Evolutionary conservation across 495 filamentous ascomycete genomes (phyloP).

Genomic region (Xylaria cubensis): DNA sequence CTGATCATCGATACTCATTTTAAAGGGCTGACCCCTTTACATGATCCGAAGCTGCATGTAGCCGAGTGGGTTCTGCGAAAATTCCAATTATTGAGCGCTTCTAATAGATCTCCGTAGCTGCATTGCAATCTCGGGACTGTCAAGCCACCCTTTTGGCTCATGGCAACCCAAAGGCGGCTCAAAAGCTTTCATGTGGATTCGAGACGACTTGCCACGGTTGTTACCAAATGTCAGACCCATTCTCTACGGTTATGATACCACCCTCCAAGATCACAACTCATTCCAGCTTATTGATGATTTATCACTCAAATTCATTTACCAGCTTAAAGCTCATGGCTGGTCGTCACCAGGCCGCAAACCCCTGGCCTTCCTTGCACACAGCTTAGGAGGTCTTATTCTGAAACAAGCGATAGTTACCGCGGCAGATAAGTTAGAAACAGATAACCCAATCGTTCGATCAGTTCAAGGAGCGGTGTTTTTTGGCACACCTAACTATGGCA

Average conservation of each 20-base stretch:
- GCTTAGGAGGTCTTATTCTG: neutral
- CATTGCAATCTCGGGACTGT: conserved; percentile 34
- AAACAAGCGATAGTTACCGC: neutral
- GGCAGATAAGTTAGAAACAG: neutral
- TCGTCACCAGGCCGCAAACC: neutral
- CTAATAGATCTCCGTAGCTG: conserved; percentile 19
- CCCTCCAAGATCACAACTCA: conserved; percentile 20
- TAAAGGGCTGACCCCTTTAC: neutral
- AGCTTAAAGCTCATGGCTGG: conserved; percentile 17
- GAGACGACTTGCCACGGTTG: conserved; percentile 39
- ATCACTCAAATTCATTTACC: conserved; percentile 21
- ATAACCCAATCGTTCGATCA: conserved; percentile 24
- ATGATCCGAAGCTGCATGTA: neutral
- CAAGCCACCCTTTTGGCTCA: conserved; percentile 29
- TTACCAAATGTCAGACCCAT: conserved; percentile 35
- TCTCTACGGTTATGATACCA: conserved; percentile 42
- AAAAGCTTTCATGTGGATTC: conserved; percentile 43
- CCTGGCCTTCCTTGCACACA: neutral
- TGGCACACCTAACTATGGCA: conserved; percentile 42
- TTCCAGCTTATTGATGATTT: conserved; percentile 36
- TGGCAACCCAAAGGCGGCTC: conserved; percentile 32
- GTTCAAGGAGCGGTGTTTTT: conserved; percentile 43
- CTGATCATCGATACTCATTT: neutral
- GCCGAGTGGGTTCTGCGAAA: neutral
- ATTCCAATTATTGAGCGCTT: neutral